Conservation (phyloP, 83 land plant genomes). For the Thuja plicata region DNA sequence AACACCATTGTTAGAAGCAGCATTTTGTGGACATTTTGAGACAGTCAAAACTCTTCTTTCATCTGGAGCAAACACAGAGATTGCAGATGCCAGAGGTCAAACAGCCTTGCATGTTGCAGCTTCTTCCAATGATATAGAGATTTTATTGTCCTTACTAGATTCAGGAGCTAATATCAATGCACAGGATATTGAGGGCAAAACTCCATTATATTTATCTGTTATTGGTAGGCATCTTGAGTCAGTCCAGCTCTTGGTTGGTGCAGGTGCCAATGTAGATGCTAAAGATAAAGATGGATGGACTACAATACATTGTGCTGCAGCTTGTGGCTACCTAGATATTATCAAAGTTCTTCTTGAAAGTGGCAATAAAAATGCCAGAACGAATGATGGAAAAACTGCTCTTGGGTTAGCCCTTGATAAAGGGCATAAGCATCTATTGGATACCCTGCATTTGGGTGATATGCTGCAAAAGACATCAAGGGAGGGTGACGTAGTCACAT, state of each 20-base stretch:
- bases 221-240: slow-evolving; percentile 20
- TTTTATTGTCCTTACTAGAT: not conserved
- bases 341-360: slow-evolving; percentile 26
- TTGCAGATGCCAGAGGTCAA: slow-evolving; percentile 17
- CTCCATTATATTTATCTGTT: slow-evolving; percentile 35
- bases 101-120: slow-evolving; percentile 38
- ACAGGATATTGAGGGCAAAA: slow-evolving; percentile 15
- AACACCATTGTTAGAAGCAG: slow-evolving; percentile 42
- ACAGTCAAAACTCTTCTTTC: slow-evolving; percentile 29
- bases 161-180: slow-evolving; percentile 20
- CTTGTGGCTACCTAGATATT: slow-evolving; percentile 26
- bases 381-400: slow-evolving; percentile 33
- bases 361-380: slow-evolving; percentile 24
- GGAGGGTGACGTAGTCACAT: slow-evolving; percentile 21
- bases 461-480: slow-evolving; percentile 43
- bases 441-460: slow-evolving; percentile 30
- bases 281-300: slow-evolving; percentile 28
- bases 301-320: slow-evolving; percentile 43
- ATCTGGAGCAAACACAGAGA: slow-evolving; percentile 17
- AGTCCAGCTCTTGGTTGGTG: slow-evolving; percentile 8
- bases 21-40: slow-evolving; percentile 30
- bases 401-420: slow-evolving; percentile 25
- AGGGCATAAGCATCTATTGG: slow-evolving; percentile 25
- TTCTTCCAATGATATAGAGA: slow-evolving; percentile 16
- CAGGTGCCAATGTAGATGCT: slow-evolving; percentile 22